Evolutionary conservation across 306 rosid species (phyloP), one percentile per base, ranked within the genome.

Genomic region (Cucurbita argyrosperma): DNA sequence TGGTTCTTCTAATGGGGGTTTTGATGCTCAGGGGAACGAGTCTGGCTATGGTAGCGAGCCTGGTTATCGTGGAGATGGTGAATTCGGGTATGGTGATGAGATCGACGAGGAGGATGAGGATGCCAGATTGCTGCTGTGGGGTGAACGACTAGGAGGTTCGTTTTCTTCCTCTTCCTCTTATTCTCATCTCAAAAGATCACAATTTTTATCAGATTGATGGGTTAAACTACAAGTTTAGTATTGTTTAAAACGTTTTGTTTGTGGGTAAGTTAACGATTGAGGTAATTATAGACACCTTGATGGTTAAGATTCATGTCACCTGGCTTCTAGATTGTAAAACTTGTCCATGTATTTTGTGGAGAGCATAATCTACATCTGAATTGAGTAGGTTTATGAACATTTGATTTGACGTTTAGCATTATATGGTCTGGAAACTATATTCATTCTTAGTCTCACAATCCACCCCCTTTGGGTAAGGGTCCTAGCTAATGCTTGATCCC

Each of bases 11-110:
- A 56, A 70, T 64, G 97, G 99, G 51, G 84, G 89, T 55, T 74
- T 84, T 65, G 97, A 95, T 58, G 84, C 79, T 21, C 96, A 85
- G 74, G 96, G 90, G 46, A 88, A 84, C 5, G 97, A 94, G 73
- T 89, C 97, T 7, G 99, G 99, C 0, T 94, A 95, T 58, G 99
- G 99, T 7, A 95, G 99, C 39, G 99, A 95, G 84, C 99, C 97
- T 4, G 99, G 99, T n/a, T 91, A 95, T 75, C 96, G 96, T 14
- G 97, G 97, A 0, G 99, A 95, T n/a, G 99, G 96, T 0, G 99
- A 95, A 79, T 89, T 94, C 45, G 99, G 97, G 5, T 95, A 95
- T 52, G 97, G 99, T 1, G 99, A 95, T 76, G 97, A 94, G 82
- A 81, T 83, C 59, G 99, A 94, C 46, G 99, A 95, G 83, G 99